Evolutionary conservation across 129 eudicot species (phyloP).

Genomic region (Scalesia atractyloides): DNA sequence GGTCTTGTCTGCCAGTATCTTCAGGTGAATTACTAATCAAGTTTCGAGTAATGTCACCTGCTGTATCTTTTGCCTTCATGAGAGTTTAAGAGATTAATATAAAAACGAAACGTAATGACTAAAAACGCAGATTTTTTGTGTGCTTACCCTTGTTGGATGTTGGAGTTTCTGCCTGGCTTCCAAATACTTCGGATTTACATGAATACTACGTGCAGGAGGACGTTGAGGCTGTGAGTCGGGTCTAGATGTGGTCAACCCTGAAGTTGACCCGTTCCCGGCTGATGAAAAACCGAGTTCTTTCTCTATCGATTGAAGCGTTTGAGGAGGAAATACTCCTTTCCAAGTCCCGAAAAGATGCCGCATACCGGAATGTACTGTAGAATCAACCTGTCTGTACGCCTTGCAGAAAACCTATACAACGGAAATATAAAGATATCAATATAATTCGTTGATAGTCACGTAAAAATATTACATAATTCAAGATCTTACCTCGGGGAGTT

Average conservation of each 20-base stretch:
- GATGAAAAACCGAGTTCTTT: conserved; percentile 80
- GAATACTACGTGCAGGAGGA: conserved; percentile 86
- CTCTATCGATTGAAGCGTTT: conserved; percentile 79
- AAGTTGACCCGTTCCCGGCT: conserved; percentile 61
- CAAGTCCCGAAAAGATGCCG: conserved; percentile 98
- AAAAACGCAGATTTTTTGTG: not conserved
- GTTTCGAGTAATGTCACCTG: conserved; percentile 38
- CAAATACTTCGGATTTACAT: conserved; percentile 91
- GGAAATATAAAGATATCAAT: not conserved
- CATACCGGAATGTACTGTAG: conserved; percentile 75
- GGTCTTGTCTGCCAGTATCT: conserved; percentile 47
- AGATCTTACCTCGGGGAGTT: conserved; percentile 88
- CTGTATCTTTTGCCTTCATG: conserved; percentile 58
- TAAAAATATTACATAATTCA: not conserved
- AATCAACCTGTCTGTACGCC: conserved; percentile 87
- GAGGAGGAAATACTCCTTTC: conserved; percentile 93
- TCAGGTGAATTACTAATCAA: conserved; percentile 44
- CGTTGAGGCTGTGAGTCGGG: conserved; percentile 66
- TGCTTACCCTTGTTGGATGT: conserved; percentile 62
- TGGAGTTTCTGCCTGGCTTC: conserved; percentile 87
- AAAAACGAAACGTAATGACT: not conserved
- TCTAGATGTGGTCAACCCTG: conserved; percentile 57
- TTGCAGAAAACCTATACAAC: conserved; percentile 81
- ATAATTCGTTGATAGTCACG: not conserved
- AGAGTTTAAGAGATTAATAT: conserved; percentile 14